These are phyloP conservation scores for Boletus barrowsii DNA, from an alignment of 768 basidiomycete genomes.

Conservation along the genomic window DNA sequence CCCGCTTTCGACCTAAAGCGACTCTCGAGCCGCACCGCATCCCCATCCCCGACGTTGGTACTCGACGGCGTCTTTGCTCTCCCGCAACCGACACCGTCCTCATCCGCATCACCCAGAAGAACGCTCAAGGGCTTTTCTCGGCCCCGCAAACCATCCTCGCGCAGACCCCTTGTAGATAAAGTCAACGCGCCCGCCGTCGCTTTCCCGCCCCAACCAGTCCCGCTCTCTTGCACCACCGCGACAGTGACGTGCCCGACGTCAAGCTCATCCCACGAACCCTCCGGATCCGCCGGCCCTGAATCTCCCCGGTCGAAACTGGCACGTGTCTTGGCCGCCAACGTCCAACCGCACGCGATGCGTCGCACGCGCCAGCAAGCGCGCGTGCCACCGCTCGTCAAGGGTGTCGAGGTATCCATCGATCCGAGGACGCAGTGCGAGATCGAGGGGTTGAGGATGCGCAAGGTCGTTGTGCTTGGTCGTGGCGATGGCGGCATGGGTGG, in stretches of 20 bases:
- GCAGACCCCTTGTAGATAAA: neutral
- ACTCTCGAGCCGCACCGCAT: neutral
- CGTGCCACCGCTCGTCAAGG: neutral
- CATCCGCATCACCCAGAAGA: neutral
- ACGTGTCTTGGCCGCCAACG: constrained; percentile 9
- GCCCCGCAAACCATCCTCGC: neutral
- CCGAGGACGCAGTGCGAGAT: constrained; percentile 4
- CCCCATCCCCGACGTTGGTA: constrained; percentile 18
- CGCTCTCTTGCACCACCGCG: too few relatives aligned
- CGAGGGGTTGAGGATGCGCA: constrained; percentile 2
- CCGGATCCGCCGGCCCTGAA: neutral
- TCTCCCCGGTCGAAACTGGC: constrained; percentile 25
- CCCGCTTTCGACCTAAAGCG: neutral
- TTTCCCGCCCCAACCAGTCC: too few relatives aligned
- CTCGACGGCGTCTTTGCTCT: constrained; percentile 24
- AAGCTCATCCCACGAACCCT: neutral
- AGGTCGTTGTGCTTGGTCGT: neutral
- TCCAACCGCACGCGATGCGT: neutral
- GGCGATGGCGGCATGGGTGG: neutral
- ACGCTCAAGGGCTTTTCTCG: neutral
- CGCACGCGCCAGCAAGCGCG: neutral
- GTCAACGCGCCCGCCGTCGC: neutral
- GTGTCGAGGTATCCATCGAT: constrained; percentile 2
- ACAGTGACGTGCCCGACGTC: neutral
- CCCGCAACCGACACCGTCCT: neutral